Base-by-base conservation (phyloP, 2,329 filamentous ascomycete genomes). In the Sporothrix humicola region DNA sequence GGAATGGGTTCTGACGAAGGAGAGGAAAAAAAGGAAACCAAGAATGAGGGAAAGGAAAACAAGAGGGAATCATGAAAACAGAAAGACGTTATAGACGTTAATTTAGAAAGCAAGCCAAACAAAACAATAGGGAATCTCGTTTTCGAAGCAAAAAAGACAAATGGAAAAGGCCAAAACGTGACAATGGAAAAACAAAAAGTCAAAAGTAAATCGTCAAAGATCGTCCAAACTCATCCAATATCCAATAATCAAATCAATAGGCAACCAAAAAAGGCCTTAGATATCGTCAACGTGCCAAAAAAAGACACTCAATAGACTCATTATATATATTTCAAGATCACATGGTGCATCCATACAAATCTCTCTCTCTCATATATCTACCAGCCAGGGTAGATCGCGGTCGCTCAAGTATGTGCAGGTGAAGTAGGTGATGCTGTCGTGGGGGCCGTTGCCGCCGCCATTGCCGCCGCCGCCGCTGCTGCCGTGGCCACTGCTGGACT, bases 331-430 rank as follows among this genome's bases (percentile, higher is more conserved):
- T 26, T 52, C 10, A 20, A 26, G n/a, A 50, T 26, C n/a, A 26
- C 13, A 3, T 3, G 12, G 9, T 8, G 52, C 5, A 31, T 20
- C 2, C 50, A 10, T 5, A 17, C n/a, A 15, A 65, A 23, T 26
- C 26, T 75, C 2, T 37, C 7, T 37, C 31, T 37, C 31, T 37
- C 48, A 76, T 71, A 74, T 48, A 44, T 84, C 84, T 61, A 81
- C 79, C 48, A 81, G 77, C 86, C 86, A 88, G 20, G 86, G 86
- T 72, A 88, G 77, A 77, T 88, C 86, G 72, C 84, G 79, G 76
- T 85, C 85, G 69, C 81, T 80, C 5, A 88, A 82, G 15, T 80
- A 81, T 52, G 83, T 86, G 78, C 86, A 88, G 9, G 86, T 88
- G 73, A 88, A 80, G 76, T 88, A 88, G 13, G 82, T 80, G 69